Conservation (phyloP, 78 protist genomes). For the Cavenderia fasciculata region DNA sequence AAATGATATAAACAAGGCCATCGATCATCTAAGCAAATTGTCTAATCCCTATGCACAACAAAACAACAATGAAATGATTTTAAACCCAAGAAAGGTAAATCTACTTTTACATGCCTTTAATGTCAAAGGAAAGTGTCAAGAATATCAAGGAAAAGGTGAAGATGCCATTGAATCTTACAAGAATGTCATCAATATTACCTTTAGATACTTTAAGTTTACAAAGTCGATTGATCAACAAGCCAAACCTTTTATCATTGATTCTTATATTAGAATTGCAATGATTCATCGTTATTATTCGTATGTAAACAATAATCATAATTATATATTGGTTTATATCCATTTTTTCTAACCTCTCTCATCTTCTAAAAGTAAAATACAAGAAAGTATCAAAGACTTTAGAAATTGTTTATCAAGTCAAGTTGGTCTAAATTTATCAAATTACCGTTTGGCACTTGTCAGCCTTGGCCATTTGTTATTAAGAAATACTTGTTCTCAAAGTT, state of each 20-base stretch:
- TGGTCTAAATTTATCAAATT: neutral
- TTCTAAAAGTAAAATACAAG: constrained; percentile 6
- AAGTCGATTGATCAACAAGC: constrained; percentile 25
- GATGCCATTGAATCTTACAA: constrained; percentile 24
- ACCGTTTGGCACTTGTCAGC: neutral
- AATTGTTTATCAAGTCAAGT: constrained; percentile 36
- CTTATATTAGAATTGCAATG: constrained; percentile 12
- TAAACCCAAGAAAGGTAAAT: constrained; percentile 31
- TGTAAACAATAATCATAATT: too few species aligned
- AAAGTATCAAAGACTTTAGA: constrained; percentile 26
- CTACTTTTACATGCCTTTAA: constrained; percentile 35
- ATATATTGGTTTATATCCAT: too few species aligned
- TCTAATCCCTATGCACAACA: constrained; percentile 5
- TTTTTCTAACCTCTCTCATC: too few species aligned
- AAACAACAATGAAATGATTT: constrained; percentile 24
- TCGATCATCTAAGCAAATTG: neutral
- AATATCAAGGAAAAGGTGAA: constrained; percentile 10
- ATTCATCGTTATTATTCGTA: constrained; percentile 48
- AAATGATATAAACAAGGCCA: constrained; percentile 46
- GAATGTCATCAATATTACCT: constrained; percentile 17
- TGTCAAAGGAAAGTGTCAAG: constrained; percentile 65
- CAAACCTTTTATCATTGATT: constrained; percentile 20
- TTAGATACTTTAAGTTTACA: constrained; percentile 29
- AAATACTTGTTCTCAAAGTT: constrained; percentile 1
- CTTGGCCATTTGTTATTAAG: constrained; percentile 9